phyloP scores from a whole-genome alignment of 108 stramenopile species.

The Nitzschia putrida region DNA sequence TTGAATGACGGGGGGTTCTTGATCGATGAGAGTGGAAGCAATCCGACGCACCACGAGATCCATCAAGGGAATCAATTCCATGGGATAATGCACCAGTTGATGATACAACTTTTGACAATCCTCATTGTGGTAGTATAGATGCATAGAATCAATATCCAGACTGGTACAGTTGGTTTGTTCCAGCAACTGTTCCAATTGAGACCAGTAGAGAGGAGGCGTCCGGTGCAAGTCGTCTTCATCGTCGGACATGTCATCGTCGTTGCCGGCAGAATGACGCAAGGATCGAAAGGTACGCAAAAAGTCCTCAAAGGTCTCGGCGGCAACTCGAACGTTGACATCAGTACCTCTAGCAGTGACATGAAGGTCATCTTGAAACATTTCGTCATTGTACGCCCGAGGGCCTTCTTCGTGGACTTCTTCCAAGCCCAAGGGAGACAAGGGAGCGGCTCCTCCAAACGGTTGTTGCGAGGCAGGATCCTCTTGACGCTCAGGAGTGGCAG shows the following conservation, averaged over 20 bases:
- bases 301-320: constrained; percentile 74
- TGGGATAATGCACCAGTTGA: constrained; percentile 91
- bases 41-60: constrained; percentile 85
- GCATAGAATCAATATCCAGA: constrained; percentile 90
- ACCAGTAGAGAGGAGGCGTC: constrained; percentile 28
- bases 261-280: constrained; percentile 30
- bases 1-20: constrained; percentile 69
- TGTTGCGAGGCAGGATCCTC: no score
- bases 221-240: constrained; percentile 24
- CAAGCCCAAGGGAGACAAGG: no score
- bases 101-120: constrained; percentile 86
- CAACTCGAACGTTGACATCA: constrained; percentile 72
- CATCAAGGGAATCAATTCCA: constrained; percentile 95
- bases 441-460: no score
- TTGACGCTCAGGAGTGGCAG: no score
- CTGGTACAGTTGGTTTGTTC: constrained; percentile 43
- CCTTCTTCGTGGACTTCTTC: no score
- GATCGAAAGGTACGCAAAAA: constrained; percentile 73
- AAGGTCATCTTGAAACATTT: neutral
- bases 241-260: constrained; percentile 10
- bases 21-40: constrained; percentile 49
- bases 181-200: constrained; percentile 23
- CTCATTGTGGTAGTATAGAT: constrained; percentile 84
- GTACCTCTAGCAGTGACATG: constrained; percentile 66
- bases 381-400: no score